These are phyloP conservation scores for Phanerodontia chrysosporium DNA, from an alignment of 768 basidiomycete species.

Conservation along the genomic window DNA sequence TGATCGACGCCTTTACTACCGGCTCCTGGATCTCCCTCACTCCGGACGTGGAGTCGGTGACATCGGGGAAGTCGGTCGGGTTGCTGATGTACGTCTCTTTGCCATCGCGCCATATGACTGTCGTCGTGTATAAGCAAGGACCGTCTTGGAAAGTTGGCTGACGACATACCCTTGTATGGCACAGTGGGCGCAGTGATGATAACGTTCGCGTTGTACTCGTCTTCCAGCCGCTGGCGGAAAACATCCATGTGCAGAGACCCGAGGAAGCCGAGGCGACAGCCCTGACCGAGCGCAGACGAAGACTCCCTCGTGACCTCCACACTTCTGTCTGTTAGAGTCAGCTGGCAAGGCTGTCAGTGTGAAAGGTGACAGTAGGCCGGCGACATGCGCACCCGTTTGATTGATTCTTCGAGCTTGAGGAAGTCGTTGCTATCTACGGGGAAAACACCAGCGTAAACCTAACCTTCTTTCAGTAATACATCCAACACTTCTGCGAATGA, in stretches of 20 bases:
- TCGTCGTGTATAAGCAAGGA: slow-evolving; percentile 24
- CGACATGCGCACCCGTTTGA: slow-evolving; percentile 62
- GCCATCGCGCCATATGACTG: slow-evolving; percentile 73
- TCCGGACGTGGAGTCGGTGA: slow-evolving; percentile 50
- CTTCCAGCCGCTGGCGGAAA: slow-evolving; percentile 92
- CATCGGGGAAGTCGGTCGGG: slow-evolving; percentile 93
- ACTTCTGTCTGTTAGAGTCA: slow-evolving; percentile 82
- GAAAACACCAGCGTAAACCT: slow-evolving; percentile 95
- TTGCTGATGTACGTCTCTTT: slow-evolving; percentile 66
- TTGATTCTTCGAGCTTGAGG: slow-evolving; percentile 91
- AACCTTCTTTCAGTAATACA: background rate
- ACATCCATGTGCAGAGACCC: slow-evolving; percentile 97
- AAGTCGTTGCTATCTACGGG: slow-evolving; percentile 92
- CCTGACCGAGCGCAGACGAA: slow-evolving; percentile 92
- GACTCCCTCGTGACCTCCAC: slow-evolving; percentile 90
- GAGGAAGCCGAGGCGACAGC: slow-evolving; percentile 90
- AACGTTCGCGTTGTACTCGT: slow-evolving; percentile 92
- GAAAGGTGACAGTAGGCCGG: background rate
- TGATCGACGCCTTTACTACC: slow-evolving; percentile 88
- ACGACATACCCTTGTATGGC: slow-evolving; percentile 72
- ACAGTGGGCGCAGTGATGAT: slow-evolving; percentile 96
- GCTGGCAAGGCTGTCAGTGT: slow-evolving; percentile 34
- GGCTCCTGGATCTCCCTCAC: slow-evolving; percentile 87
- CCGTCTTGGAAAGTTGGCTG: slow-evolving; percentile 42
- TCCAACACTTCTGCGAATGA: no score